Conservation (phyloP, 441 rosid species). For the Adansonia rubrostipa region DNA sequence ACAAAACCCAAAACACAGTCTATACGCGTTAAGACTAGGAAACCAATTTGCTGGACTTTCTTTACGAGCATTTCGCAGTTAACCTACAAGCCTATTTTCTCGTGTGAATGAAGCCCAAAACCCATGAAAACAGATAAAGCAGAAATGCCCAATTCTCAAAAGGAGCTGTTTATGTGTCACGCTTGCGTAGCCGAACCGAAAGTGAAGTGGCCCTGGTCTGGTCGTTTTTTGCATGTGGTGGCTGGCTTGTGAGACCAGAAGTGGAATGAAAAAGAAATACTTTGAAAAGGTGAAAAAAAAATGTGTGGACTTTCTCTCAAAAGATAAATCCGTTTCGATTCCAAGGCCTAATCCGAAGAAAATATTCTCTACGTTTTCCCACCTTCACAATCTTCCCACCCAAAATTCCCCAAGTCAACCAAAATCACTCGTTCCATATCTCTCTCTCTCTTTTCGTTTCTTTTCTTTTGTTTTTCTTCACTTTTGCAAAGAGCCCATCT, state of each 20-base stretch:
- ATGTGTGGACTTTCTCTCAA: constrained; percentile 13
- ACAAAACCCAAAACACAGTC: neutral
- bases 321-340: neutral
- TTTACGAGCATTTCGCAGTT: neutral
- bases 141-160: neutral
- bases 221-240: neutral
- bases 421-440: constrained; percentile 33
- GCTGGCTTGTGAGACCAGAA: neutral
- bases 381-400: constrained; percentile 24
- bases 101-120: neutral
- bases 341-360: neutral
- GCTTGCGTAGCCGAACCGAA: neutral
- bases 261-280: neutral
- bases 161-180: neutral
- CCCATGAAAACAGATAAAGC: neutral
- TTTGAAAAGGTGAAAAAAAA: neutral
- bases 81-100: neutral
- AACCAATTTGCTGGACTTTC: neutral
- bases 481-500: neutral
- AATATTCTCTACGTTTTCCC: constrained; percentile 19
- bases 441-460: constrained; percentile 11
- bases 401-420: constrained; percentile 27
- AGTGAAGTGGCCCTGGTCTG: neutral
- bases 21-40: neutral
- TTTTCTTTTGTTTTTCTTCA: neutral